These are phyloP conservation scores for Hanseniaspora gamundiae DNA, from an alignment of 1,139 yeast genomes.

Conservation along the genomic window DNA sequence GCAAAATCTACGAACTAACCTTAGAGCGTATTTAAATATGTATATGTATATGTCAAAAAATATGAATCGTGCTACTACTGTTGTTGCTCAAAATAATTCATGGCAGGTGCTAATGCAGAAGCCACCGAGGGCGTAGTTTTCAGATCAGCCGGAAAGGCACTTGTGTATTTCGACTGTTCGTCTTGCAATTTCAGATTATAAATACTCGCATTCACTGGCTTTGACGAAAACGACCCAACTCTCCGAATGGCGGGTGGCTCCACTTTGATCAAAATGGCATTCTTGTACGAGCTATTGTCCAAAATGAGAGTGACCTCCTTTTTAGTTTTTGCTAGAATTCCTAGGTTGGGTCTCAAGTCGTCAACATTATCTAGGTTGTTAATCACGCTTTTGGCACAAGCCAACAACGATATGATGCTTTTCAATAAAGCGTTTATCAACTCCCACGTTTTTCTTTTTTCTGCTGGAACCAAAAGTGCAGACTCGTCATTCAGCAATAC, in stretches of 20 bases:
- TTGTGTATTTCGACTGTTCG: not conserved
- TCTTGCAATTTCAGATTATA: not conserved
- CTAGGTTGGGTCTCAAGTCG: slow-evolving; percentile 70
- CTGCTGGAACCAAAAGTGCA: not conserved
- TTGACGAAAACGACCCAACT: too few relatives aligned
- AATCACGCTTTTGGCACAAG: slow-evolving; percentile 74
- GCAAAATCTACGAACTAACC: slow-evolving; percentile 25
- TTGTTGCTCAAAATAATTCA: not conserved
- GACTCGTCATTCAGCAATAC: slow-evolving; percentile 8
- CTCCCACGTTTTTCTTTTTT: slow-evolving; percentile 68
- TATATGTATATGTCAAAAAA: slow-evolving; percentile 1
- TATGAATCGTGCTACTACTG: not conserved
- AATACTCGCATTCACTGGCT: too few relatives aligned
- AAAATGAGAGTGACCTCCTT: slow-evolving; percentile 79
- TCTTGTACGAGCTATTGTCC: slow-evolving; percentile 47
- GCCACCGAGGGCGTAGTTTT: slow-evolving; percentile 1
- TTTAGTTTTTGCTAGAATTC: slow-evolving; percentile 73
- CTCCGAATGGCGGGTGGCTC: too few relatives aligned
- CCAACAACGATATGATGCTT: slow-evolving; percentile 70
- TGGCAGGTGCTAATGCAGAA: not conserved
- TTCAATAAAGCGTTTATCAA: slow-evolving; percentile 74
- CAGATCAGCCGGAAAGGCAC: not conserved
- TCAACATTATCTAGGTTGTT: slow-evolving; percentile 66
- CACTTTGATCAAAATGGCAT: slow-evolving; percentile 11
- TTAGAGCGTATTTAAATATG: slow-evolving; percentile 18